Evolutionary conservation across 176 grass and related monocot species (phyloP).

Genomic region (Canna indica): DNA sequence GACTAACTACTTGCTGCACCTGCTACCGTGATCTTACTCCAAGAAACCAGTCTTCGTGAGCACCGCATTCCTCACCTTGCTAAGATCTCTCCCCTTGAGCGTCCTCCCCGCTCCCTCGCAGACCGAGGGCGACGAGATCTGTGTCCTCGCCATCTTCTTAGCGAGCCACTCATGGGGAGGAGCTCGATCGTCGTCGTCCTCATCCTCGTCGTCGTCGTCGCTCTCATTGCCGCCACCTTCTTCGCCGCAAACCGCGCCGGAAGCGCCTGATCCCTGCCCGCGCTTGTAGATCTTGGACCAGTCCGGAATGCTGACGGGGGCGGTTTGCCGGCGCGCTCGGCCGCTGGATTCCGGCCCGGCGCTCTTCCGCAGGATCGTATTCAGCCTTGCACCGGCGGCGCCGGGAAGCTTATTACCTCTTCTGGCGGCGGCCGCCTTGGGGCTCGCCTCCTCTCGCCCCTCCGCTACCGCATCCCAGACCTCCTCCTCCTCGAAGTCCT

Average conservation of each 20-base stretch:
- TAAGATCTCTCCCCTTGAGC: slow-evolving; percentile 50
- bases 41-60: slow-evolving; percentile 53
- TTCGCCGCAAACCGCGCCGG: neutral
- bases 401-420: neutral
- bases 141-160: slow-evolving; percentile 37
- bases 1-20: too few relatives aligned
- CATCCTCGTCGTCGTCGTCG: slow-evolving; percentile 11
- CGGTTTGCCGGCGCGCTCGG: slow-evolving; percentile 12
- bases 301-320: slow-evolving; percentile 36
- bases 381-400: too few relatives aligned
- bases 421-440: neutral
- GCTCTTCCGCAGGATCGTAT: too few relatives aligned
- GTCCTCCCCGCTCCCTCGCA: slow-evolving; percentile 46
- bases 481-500: slow-evolving; percentile 40
- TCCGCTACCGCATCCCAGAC: slow-evolving; percentile 28
- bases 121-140: slow-evolving; percentile 45
- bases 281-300: slow-evolving; percentile 37
- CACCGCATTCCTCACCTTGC: slow-evolving; percentile 41
- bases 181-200: slow-evolving; percentile 14
- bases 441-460: neutral
- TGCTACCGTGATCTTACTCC: too few relatives aligned
- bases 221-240: neutral
- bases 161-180: slow-evolving; percentile 52
- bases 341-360: too few relatives aligned
- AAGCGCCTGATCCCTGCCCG: neutral